These are phyloP conservation scores for Microbotryomycetes sp. DNA, from an alignment of 1,284 basidiomycete species.

Conservation along the genomic window DNA sequence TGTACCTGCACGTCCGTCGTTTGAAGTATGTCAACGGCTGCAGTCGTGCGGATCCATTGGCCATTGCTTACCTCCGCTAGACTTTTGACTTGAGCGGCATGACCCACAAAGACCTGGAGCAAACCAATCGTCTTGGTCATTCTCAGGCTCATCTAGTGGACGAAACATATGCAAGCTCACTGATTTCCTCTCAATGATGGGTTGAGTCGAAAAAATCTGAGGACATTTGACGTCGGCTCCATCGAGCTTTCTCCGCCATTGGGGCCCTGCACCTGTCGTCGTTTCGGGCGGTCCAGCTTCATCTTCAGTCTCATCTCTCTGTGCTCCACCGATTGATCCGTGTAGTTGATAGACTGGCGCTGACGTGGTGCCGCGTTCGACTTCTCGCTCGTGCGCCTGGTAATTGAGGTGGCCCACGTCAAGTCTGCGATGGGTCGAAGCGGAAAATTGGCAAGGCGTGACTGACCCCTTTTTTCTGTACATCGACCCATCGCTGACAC, in stretches of 20 bases:
- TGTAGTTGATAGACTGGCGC: too few relatives aligned
- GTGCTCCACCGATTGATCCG: too few relatives aligned
- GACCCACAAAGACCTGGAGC: slow-evolving; percentile 26
- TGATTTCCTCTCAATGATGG: slow-evolving; percentile 26
- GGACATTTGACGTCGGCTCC: background rate
- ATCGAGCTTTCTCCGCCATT: background rate
- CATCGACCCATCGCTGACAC: slow-evolving; percentile 16
- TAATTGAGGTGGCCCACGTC: background rate
- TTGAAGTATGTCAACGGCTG: background rate
- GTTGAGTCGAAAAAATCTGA: slow-evolving; percentile 15
- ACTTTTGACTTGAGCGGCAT: slow-evolving; percentile 19
- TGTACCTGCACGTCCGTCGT: slow-evolving; percentile 15
- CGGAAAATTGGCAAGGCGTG: background rate
- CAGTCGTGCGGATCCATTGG: background rate
- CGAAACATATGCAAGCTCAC: background rate
- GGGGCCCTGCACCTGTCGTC: background rate
- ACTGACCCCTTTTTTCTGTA: background rate
- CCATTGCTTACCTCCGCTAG: slow-evolving; percentile 2
- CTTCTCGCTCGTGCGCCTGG: background rate
- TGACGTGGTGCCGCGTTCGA: background rate
- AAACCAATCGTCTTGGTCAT: background rate
- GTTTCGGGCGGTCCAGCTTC: too few relatives aligned
- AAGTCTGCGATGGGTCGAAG: background rate
- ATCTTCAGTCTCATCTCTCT: too few relatives aligned
- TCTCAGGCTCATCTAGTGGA: background rate